Evolutionary conservation across 495 filamentous ascomycete genomes (phyloP), one percentile per base, ranked within the genome.

Genomic region (Hypoxylon trugodes): DNA sequence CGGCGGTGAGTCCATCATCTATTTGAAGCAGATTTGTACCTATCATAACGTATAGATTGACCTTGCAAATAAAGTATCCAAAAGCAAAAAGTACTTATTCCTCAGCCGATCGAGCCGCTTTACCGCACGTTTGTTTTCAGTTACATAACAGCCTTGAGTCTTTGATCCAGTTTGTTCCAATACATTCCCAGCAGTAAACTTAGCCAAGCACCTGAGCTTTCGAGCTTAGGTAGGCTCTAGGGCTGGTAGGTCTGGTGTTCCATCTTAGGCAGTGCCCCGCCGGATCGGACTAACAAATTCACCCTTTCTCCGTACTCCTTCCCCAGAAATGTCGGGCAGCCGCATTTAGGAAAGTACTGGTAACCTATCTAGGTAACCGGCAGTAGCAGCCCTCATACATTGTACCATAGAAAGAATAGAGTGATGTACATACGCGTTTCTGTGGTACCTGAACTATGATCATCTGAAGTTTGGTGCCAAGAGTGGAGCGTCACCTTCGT

Each of bases 391-490:
- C 33, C 30, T 18, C 16, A 30, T 38, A 38, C 36, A 16, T 15
- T 49, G 1, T 36, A 36, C 1, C n/a, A 12, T 18, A n/a, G 37
- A 19, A 21, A 28, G 46, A 15, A 28, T 40, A 52, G n/a, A 36
- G 26, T 13, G 15, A 40, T 18, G 4, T 36, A 50, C n/a, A n/a
- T n/a, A n/a, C 38, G 46, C 47, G 40, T 40, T 19, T 38, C 6
- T 46, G 51, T 40, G 24, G 38, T 52, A 51, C 57, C 41, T 40
- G 9, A 54, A 22, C 25, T 19, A 30, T 63, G 46, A 51, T 66
- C 63, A 66, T 45, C 57, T 61, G 64, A 54, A 67, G 46, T 38
- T n/a, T 52, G 46, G 38, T 58, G 58, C 64, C 64, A 67, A 67
- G 64, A 58, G 28, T 30, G 13, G 13, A 43, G 18, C 33, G 51